Evolutionary conservation across 306 rosid genomes (phyloP), one percentile per base, ranked within the genome.

Genomic region (Pyrus betulifolia): DNA sequence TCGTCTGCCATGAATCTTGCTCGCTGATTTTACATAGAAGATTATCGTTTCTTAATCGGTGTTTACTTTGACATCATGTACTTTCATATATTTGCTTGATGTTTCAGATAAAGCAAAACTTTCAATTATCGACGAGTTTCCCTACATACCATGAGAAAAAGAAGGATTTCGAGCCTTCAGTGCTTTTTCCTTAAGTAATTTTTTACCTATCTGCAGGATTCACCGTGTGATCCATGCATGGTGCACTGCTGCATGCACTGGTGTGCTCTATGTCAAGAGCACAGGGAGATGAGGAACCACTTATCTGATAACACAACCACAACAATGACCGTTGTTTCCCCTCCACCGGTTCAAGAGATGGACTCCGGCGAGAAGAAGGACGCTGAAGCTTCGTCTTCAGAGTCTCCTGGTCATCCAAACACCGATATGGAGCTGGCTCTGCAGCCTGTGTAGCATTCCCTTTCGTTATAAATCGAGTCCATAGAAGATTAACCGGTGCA

Each of bases 201-300:
- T 75, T 30, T 45, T 76, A 35, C 51, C 64, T 75, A 17, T 23
- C 51, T 79, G 67, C 81, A 87, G 89, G 81, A 85, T 78, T 85
- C 89, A 51, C 91, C 87, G 11, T 87, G 87, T 81, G 91, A 87
- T 69, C 89, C 89, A 30, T 87, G 91, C 86, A 67, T 87, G 76
- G 91, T 87, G 84, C 89, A 83, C 73, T 87, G 87, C 75, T 78
- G 86, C 79, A 12, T 87, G 82, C 89, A 87, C 72, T 85, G 84
- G 89, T 87, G 89, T 74, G 87, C 87, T 63, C 51, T 87, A 65
- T 87, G 91, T 74, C 89, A 87, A 63, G 91, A 87, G 70, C 83
- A 87, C 75, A 78, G 91, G 74, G 89, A 87, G 74, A 81, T 85
- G 87, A 85, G 49, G 82, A 85, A 82, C 74, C 89, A 85, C 80